phyloP scores from a whole-genome alignment of 108 stramenopile genomes.

The Aurantiochytrium sp. region DNA sequence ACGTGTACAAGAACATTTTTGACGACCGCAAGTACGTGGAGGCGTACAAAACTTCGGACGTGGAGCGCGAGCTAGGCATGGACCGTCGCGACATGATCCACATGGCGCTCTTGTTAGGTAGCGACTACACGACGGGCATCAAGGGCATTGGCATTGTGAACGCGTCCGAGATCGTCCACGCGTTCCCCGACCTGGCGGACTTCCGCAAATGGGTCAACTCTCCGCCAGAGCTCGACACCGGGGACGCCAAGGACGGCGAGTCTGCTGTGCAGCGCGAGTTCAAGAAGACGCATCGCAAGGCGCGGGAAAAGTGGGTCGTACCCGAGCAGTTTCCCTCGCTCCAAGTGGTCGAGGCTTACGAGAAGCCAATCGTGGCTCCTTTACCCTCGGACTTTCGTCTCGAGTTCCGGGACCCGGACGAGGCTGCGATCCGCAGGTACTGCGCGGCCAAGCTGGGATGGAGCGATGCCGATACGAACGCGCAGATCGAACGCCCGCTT shows the following conservation, averaged over 20 bases:
- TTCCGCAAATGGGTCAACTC: conserved; percentile 78
- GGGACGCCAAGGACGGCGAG: neutral
- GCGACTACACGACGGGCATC: conserved; percentile 97
- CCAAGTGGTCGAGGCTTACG: neutral
- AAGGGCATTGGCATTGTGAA: conserved; percentile 96
- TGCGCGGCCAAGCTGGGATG: neutral
- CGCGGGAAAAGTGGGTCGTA: neutral
- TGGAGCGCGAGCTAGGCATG: conserved; percentile 75
- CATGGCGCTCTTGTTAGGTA: conserved; percentile 88
- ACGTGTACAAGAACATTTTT: conserved; percentile 92
- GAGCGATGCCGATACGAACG: neutral
- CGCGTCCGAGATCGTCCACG: conserved; percentile 89
- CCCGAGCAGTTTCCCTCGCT: neutral
- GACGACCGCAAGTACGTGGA: conserved; percentile 90
- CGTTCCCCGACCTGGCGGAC: conserved; percentile 68
- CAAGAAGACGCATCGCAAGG: neutral
- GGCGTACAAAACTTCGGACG: conserved; percentile 77
- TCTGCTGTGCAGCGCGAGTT: neutral
- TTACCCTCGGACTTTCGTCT: neutral
- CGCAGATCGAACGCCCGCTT: neutral
- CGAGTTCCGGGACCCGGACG: conserved; percentile 42
- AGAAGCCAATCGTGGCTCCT: conserved; percentile 9
- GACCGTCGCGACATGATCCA: conserved; percentile 72
- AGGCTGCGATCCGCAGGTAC: neutral
- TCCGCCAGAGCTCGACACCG: neutral